These are phyloP conservation scores for Oryza brachyantha DNA, from an alignment of 176 grass and related monocot species.

Conservation along the genomic window DNA sequence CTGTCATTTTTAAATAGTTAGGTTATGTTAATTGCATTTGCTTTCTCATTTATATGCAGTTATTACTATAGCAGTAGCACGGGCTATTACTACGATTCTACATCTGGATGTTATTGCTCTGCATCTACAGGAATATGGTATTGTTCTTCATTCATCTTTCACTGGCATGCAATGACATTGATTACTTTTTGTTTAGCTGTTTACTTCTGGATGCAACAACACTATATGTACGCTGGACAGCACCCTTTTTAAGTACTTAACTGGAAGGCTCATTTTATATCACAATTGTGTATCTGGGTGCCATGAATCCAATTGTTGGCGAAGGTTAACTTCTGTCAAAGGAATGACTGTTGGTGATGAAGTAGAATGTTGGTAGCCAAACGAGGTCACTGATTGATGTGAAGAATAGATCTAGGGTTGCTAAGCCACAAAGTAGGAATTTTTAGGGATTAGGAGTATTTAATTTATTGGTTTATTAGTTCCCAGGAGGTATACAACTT, in stretches of 20 bases:
- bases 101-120: constrained; percentile 69
- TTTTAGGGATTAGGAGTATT: no score
- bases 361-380: background rate
- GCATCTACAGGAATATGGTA: constrained; percentile 89
- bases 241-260: background rate
- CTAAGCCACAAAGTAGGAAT: no score
- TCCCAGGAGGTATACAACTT: no score
- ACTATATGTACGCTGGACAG: background rate
- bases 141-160: background rate
- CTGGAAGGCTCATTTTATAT: background rate
- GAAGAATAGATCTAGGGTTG: no score
- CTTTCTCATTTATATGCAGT: constrained; percentile 38
- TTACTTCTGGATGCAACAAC: background rate
- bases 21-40: constrained; percentile 11
- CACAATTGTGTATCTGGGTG: background rate
- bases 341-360: background rate
- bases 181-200: background rate
- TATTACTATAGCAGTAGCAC: constrained; percentile 91
- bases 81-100: constrained; percentile 87
- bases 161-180: background rate
- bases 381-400: background rate
- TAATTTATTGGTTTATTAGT: no score
- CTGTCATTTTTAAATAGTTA: constrained; percentile 14
- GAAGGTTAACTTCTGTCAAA: background rate
- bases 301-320: background rate